Evolutionary conservation across 2,329 filamentous ascomycete species (phyloP), one percentile per base, ranked within the genome.

Genomic region (Cladosporium velox): DNA sequence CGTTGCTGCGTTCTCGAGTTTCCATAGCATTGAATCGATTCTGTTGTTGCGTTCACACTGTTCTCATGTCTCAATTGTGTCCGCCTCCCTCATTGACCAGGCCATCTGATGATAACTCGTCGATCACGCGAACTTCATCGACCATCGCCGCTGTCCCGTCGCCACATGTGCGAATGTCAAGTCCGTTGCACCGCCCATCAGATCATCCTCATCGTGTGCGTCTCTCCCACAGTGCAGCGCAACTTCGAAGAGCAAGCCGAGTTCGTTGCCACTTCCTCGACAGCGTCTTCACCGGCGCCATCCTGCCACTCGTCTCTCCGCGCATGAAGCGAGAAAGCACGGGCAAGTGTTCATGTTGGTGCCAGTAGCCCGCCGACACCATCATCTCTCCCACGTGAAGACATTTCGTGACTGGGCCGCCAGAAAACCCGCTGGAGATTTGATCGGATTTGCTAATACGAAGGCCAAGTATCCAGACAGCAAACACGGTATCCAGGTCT

Each of bases 1-100:
- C 26, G n/a, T 59, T 47, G 24, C 26, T 38, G 32, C 34, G 55
- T 58, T 58, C 34, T 58, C 41, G 55, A 34, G 8, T 34, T 58
- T 52, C 7, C 55, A 18, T 58, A 58, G 55, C 21, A 58, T 3
- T 58, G 32, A 58, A 35, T 58, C n/a, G 24, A 58, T 15, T 41
- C 32, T 26, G 34, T 32, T 32, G 30, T 32, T 32, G 30, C 30
- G 5, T 32, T 32, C 5, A 32, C 30, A 10, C 30, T 32, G 30
- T 41, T n/a, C 14, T 21, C 15, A 21, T 14, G 18, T 12, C 8
- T 55, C 28, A n/a, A 10, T n/a, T 44, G 38, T n/a, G 1, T n/a
- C 18, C 38, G n/a, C 15, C 18, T 4, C 18, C 6, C 7, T 44
- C 38, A 0, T 6, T n/a, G 4, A 44, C 10, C 18, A 44, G 3